Base-by-base conservation (phyloP, 495 filamentous ascomycete species). In the Aspergillus steynii region DNA sequence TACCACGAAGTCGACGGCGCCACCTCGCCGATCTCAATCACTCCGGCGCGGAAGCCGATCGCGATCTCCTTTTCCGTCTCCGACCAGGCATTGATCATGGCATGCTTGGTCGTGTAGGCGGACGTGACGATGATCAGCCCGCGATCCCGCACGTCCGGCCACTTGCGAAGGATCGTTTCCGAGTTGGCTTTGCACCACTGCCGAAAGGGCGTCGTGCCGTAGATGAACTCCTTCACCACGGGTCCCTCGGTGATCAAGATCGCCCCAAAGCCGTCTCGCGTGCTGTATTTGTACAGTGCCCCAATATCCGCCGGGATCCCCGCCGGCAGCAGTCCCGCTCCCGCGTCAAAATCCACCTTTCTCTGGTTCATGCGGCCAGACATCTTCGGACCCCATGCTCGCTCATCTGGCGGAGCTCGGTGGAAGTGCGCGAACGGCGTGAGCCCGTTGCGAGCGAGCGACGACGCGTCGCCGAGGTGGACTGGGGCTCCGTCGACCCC, bases 31-130 rank as follows among this genome's bases (percentile, higher is more conserved):
- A 58, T 58, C 47, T 50, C 55, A 28, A 58, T 34, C 14, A 58
- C 45, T 5, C 55, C 55, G 4, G 42, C 55, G 5, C 46, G 55
- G 31, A 58, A 58, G n/a, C 55, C 55, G 29, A 58, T n/a, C 6
- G 42, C 7, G 15, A 58, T 49, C 29, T 58, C 55, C 55, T 49
- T 48, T n/a, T 48, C 55, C 0, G 37, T 48, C 10, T 58, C 55
- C 42, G 42, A 29, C 55, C 46, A 58, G n/a, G 55, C 55, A 32
- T 58, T 58, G 15, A 58, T 49, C 55, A 58, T 58, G 15, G 55
- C 55, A 7, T 28, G 29, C 20, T 58, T 20, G 0, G 55, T 58
- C 26, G 32, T 50, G 26, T 58, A 58, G 10, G 42, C 31, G 27
- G 55, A 58, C 20, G 55, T 58, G 10, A 50, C 55, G 29, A 58